Evolutionary conservation across 768 basidiomycete species (phyloP).

Genomic region (Boletus subcaerulescens): DNA sequence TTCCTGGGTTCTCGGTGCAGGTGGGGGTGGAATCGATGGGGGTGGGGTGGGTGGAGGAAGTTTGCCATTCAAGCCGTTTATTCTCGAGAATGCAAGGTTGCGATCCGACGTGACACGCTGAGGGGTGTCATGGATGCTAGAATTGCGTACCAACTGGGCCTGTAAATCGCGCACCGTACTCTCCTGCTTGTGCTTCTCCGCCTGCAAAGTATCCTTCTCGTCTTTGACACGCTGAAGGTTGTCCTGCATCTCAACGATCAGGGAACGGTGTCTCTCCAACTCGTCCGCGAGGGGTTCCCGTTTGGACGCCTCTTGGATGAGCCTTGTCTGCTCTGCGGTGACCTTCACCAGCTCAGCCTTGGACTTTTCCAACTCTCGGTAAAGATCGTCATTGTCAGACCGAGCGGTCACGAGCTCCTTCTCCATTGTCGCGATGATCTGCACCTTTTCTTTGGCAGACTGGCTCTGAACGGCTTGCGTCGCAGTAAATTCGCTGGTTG

Average conservation of each 20-base stretch:
- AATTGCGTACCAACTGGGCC: conserved; percentile 61
- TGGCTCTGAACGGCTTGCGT: conserved; percentile 44
- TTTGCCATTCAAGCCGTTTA: conserved; percentile 65
- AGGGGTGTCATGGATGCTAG: conserved; percentile 36
- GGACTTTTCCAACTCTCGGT: conserved; percentile 42
- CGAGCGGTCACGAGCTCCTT: conserved; percentile 43
- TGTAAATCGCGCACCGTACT: conserved; percentile 74
- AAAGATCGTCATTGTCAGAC: conserved; percentile 43
- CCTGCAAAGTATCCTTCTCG: conserved; percentile 74
- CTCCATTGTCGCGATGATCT: conserved; percentile 46
- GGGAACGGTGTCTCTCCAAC: conserved; percentile 72
- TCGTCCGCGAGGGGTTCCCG: conserved; percentile 72
- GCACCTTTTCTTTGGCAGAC: conserved; percentile 49
- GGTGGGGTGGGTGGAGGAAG: conserved; percentile 80
- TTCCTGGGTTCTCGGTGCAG: conserved; percentile 59
- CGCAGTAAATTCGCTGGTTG: conserved; percentile 39
- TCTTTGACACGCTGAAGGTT: conserved; percentile 76
- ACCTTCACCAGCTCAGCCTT: conserved; percentile 59
- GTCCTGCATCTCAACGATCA: conserved; percentile 74
- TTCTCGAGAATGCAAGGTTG: conserved; percentile 51
- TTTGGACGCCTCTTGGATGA: conserved; percentile 70
- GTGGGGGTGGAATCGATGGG: conserved; percentile 83
- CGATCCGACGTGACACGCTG: conserved; percentile 56
- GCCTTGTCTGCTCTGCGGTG: conserved; percentile 55
- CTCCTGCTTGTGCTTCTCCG: conserved; percentile 70